These are phyloP conservation scores for Trichosanthes cucumerina DNA, from an alignment of 306 rosid genomes.

Conservation along the genomic window DNA sequence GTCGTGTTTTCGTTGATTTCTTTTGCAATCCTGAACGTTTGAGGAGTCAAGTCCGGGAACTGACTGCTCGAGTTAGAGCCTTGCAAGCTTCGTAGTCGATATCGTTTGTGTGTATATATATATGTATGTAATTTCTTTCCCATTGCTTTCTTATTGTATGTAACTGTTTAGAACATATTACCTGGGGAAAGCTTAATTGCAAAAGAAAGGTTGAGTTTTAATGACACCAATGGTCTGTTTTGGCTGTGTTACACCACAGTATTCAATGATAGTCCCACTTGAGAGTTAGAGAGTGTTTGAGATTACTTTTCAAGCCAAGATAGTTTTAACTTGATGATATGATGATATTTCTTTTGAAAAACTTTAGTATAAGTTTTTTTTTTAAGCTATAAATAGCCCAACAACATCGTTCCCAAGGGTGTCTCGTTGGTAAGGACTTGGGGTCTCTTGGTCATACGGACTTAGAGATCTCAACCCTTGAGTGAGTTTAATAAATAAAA, in stretches of 20 bases:
- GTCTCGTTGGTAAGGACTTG: no score
- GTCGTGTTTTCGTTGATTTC: slow-evolving; percentile 86
- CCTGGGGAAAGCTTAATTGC: neutral
- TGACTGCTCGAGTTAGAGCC: slow-evolving; percentile 75
- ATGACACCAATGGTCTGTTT: neutral
- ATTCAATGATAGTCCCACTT: slow-evolving; percentile 2
- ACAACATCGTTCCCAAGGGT: no score
- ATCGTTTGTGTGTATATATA: neutral
- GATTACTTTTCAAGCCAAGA: neutral
- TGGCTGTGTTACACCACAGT: neutral
- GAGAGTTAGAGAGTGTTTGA: neutral
- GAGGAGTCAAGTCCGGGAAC: slow-evolving; percentile 79
- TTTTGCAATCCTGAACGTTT: slow-evolving; percentile 86
- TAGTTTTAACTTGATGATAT: no score
- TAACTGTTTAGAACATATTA: neutral
- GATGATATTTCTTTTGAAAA: no score
- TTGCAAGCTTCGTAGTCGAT: slow-evolving; percentile 54
- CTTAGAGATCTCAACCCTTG: no score
- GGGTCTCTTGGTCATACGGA: no score
- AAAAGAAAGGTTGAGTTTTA: neutral
- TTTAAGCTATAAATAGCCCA: no score
- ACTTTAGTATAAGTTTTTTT: no score
- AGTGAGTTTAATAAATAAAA: no score
- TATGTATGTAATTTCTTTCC: neutral
- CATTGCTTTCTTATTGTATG: neutral